Percentiles rank a stretch among this genome's conserved stretches.
phyloP scores from a whole-genome alignment of 1,284 basidiomycete genomes.

The Porogramme epimiltina region DNA sequence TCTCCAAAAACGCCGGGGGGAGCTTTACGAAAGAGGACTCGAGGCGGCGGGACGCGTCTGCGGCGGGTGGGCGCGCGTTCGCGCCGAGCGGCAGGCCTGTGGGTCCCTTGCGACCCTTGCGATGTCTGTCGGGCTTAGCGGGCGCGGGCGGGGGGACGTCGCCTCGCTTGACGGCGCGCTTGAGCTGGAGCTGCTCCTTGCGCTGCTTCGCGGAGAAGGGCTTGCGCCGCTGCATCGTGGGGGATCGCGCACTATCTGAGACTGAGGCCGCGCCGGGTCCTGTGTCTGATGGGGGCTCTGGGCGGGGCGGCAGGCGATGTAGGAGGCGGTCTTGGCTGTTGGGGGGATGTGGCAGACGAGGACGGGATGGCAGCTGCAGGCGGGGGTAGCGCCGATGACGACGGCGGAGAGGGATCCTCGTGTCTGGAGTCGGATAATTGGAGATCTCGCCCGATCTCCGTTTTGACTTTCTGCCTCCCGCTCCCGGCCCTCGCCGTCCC shows the following conservation, averaged over 20 bases:
- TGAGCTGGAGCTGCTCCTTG: conserved; percentile 69
- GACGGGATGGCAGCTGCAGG: too few species aligned
- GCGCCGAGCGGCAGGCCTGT: conserved; percentile 14
- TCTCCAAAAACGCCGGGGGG: conserved; percentile 62
- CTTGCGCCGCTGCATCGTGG: conserved; percentile 54
- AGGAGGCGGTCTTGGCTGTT: too few species aligned
- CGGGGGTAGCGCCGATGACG: too few species aligned
- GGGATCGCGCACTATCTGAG: conserved; percentile 4
- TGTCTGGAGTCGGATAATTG: too few species aligned
- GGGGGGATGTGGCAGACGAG: neutral
- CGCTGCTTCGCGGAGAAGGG: conserved; percentile 70
- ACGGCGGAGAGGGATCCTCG: too few species aligned
- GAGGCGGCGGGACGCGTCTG: conserved; percentile 52
- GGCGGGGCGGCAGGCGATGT: too few species aligned
- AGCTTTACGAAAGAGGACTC: conserved; percentile 76
- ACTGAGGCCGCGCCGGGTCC: neutral
- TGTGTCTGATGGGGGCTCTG: too few species aligned
- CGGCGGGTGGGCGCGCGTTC: conserved; percentile 26
- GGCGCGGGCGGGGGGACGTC: conserved; percentile 52
- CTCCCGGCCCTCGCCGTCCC: too few species aligned
- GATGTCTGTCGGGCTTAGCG: conserved; percentile 29
- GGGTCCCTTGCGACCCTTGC: conserved; percentile 18
- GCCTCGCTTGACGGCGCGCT: conserved; percentile 83
- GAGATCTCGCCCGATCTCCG: too few species aligned
- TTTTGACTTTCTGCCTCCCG: too few species aligned